These are phyloP conservation scores for Leptodontidium sp. DNA, from an alignment of 2,329 filamentous ascomycete species.

Conservation along the genomic window DNA sequence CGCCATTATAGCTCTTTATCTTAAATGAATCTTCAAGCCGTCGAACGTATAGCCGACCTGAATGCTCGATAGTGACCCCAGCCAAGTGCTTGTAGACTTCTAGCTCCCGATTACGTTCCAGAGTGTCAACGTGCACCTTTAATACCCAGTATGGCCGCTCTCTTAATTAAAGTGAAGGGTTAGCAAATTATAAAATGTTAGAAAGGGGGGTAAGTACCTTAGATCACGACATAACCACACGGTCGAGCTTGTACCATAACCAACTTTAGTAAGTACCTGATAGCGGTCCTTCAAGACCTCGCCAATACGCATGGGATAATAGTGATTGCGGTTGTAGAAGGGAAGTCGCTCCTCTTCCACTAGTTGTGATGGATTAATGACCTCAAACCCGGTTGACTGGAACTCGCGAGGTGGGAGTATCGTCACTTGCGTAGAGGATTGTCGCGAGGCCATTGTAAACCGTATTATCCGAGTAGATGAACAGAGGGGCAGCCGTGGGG, in stretches of 20 bases:
- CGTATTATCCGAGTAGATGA: conserved; percentile 23
- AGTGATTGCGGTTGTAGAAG: conserved; percentile 29
- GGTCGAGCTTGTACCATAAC: conserved; percentile 34
- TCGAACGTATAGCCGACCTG: conserved; percentile 44
- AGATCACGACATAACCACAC: conserved; percentile 53
- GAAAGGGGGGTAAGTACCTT: conserved; percentile 12
- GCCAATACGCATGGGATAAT: conserved; percentile 36
- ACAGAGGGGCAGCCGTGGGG: conserved; percentile 18
- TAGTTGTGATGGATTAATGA: conserved; percentile 27
- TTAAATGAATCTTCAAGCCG: conserved; percentile 49
- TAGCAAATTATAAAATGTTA: no score
- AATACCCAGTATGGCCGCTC: conserved; percentile 26
- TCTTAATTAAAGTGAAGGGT: conserved; percentile 8
- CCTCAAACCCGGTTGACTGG: conserved; percentile 27
- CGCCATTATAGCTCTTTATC: conserved; percentile 43
- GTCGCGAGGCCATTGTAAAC: conserved; percentile 23
- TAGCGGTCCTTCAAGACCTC: conserved; percentile 34
- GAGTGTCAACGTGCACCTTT: conserved; percentile 29
- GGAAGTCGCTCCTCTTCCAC: conserved; percentile 34
- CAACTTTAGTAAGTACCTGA: conserved; percentile 34
- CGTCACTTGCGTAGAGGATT: conserved; percentile 14
- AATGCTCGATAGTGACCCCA: conserved; percentile 22
- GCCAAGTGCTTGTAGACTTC: conserved; percentile 28
- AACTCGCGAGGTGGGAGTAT: conserved; percentile 25
- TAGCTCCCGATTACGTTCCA: conserved; percentile 30